Evolutionary conservation across 2,329 filamentous ascomycete genomes (phyloP).

Genomic region (Alternaria viburni): DNA sequence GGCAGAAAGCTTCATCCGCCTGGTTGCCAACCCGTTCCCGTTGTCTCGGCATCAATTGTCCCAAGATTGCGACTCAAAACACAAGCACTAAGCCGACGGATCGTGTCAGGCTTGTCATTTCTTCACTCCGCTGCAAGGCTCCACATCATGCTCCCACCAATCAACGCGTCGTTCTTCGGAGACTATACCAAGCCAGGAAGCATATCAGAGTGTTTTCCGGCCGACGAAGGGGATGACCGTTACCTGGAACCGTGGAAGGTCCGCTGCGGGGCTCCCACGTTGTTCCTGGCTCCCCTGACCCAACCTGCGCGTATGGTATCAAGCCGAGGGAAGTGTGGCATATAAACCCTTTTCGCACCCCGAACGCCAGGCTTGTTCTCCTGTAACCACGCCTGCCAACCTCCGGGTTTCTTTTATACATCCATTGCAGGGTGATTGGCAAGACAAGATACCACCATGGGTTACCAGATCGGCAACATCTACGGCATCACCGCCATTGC

Average conservation of each 20-base stretch:
- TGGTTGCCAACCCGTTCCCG: not conserved
- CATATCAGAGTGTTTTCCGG: slow-evolving; percentile 19
- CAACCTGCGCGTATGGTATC: slow-evolving; percentile 5
- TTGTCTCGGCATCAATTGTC: slow-evolving; percentile 9
- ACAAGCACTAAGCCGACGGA: slow-evolving; percentile 23
- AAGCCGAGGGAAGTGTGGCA: slow-evolving; percentile 8
- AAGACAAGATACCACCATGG: slow-evolving; percentile 14
- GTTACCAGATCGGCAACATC: slow-evolving; percentile 60
- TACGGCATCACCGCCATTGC: slow-evolving; percentile 65
- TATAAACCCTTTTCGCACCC: slow-evolving; percentile 22
- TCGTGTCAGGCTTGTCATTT: slow-evolving; percentile 27
- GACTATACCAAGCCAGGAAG: slow-evolving; percentile 24
- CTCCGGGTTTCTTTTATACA: slow-evolving; percentile 8
- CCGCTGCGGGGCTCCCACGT: slow-evolving; percentile 28
- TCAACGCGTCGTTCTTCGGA: slow-evolving; percentile 18
- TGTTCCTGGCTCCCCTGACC: slow-evolving; percentile 15
- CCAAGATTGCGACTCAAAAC: slow-evolving; percentile 17
- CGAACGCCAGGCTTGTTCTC: not conserved
- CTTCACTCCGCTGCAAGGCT: slow-evolving; percentile 7
- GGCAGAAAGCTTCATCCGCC: not conserved
- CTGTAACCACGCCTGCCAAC: slow-evolving; percentile 2
- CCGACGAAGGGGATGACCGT: slow-evolving; percentile 1
- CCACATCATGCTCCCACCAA: slow-evolving; percentile 19
- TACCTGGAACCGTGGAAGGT: slow-evolving; percentile 17
- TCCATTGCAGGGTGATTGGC: not conserved